phyloP scores from a whole-genome alignment of 108 stramenopile species.

The Bacterosira constricta region DNA sequence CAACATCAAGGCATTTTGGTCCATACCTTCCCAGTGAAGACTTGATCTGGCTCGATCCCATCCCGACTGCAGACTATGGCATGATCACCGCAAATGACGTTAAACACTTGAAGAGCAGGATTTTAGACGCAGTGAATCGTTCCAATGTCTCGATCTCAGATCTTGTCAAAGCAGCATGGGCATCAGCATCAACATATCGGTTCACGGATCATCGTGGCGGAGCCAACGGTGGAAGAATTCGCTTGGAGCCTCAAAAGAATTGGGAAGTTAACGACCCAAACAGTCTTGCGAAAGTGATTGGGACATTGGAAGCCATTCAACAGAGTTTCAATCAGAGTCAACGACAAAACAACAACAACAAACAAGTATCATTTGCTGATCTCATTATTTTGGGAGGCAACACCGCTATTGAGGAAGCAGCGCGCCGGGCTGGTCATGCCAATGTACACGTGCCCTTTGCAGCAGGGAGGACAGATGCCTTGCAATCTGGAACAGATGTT shows the following conservation, averaged over 20 bases:
- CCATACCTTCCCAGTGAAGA: slow-evolving; percentile 61
- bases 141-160: slow-evolving; percentile 56
- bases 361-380: slow-evolving; percentile 71
- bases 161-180: slow-evolving; percentile 73
- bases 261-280: slow-evolving; percentile 75
- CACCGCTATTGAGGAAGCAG: slow-evolving; percentile 69
- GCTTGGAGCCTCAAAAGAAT: slow-evolving; percentile 60
- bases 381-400: slow-evolving; percentile 74
- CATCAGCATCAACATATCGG: slow-evolving; percentile 73
- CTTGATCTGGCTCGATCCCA: slow-evolving; percentile 73
- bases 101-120: slow-evolving; percentile 42
- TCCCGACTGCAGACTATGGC: slow-evolving; percentile 44
- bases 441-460: slow-evolving; percentile 62
- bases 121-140: slow-evolving; percentile 40
- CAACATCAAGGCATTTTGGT: slow-evolving; percentile 66
- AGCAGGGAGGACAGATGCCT: slow-evolving; percentile 72
- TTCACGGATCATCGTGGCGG: slow-evolving; percentile 77
- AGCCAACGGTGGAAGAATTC: slow-evolving; percentile 75
- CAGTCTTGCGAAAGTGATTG: slow-evolving; percentile 52
- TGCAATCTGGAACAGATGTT: slow-evolving; percentile 61
- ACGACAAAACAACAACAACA: slow-evolving; percentile 11
- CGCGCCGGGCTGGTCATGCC: slow-evolving; percentile 51
- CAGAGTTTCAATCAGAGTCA: slow-evolving; percentile 35
- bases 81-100: slow-evolving; percentile 40
- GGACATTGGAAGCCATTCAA: slow-evolving; percentile 47